phyloP scores from a whole-genome alignment of 495 filamentous ascomycete genomes.

The Neurospora sp. region DNA sequence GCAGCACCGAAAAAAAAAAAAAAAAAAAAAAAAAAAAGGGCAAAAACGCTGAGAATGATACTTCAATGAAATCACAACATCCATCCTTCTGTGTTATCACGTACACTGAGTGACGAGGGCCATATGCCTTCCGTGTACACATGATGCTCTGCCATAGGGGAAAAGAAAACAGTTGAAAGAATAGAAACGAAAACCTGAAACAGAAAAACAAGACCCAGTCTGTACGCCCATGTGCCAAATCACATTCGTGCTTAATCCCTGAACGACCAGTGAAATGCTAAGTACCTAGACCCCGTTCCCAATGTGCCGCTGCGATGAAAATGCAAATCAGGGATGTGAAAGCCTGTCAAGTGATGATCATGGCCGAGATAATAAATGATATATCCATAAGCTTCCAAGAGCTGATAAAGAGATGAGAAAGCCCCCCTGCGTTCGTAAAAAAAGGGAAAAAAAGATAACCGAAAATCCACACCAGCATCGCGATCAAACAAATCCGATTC shows the following conservation, averaged over 20 bases:
- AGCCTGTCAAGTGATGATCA: not conserved
- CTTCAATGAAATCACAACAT: not conserved
- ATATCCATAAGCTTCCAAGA: not conserved
- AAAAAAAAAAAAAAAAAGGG: not conserved
- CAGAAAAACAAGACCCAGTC: constrained; percentile 5
- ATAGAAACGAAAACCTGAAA: not conserved
- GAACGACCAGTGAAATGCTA: constrained; percentile 14
- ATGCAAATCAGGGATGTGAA: constrained; percentile 1
- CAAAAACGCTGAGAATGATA: not conserved
- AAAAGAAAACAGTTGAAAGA: not conserved
- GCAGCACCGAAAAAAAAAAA: not conserved
- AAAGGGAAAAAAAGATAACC: not conserved
- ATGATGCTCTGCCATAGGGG: not conserved
- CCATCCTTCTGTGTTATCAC: not conserved
- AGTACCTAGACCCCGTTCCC: not conserved
- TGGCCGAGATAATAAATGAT: not conserved
- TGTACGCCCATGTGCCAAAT: not conserved
- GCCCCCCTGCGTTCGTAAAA: constrained; percentile 1
- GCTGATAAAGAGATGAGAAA: constrained; percentile 19
- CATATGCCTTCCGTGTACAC: not conserved
- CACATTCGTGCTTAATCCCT: constrained; percentile 2
- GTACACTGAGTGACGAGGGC: not conserved
- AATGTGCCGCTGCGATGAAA: not conserved
- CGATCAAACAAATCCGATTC: not conserved
- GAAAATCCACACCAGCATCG: not conserved